Conservation (phyloP, 1,284 basidiomycete species). For the Marasmius tenuissimus region DNA sequence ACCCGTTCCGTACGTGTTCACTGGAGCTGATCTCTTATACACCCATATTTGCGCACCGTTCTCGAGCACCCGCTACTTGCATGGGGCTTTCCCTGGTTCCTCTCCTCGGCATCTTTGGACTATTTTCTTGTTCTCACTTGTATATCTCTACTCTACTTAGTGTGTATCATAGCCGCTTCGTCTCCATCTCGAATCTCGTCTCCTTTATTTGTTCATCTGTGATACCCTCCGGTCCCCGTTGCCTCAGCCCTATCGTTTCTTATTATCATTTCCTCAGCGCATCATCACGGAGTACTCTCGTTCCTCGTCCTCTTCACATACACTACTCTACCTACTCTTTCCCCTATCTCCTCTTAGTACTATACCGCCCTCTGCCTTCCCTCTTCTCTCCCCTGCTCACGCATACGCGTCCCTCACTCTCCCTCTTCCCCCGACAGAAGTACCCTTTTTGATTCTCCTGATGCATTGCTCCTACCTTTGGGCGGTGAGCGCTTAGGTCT, state of each 20-base stretch:
- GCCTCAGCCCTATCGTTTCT: neutral
- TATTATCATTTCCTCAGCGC: neutral
- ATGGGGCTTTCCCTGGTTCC: neutral
- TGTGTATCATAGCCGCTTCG: too few relatives aligned
- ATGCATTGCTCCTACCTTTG: neutral
- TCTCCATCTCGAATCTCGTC: too few relatives aligned
- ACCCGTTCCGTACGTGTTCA: too few relatives aligned
- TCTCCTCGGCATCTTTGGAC: neutral
- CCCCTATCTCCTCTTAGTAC: too few relatives aligned
- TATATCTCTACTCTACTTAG: too few relatives aligned
- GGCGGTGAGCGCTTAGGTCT: neutral
- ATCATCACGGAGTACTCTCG: neutral
- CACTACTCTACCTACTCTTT: neutral
- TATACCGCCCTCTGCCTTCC: too few relatives aligned
- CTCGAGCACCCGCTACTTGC: too few relatives aligned
- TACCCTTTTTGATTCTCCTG: conserved; percentile 1
- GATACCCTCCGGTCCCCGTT: neutral
- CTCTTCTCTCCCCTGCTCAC: neutral
- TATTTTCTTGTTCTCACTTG: neutral
- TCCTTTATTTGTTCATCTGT: too few relatives aligned
- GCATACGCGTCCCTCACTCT: neutral
- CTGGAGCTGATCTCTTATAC: too few relatives aligned
- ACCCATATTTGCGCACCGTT: too few relatives aligned
- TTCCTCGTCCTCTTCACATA: neutral
- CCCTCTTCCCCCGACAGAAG: conserved; percentile 3